Evolutionary conservation across 1,284 basidiomycete species (phyloP).

Genomic region (Takashimella tepidaria): DNA sequence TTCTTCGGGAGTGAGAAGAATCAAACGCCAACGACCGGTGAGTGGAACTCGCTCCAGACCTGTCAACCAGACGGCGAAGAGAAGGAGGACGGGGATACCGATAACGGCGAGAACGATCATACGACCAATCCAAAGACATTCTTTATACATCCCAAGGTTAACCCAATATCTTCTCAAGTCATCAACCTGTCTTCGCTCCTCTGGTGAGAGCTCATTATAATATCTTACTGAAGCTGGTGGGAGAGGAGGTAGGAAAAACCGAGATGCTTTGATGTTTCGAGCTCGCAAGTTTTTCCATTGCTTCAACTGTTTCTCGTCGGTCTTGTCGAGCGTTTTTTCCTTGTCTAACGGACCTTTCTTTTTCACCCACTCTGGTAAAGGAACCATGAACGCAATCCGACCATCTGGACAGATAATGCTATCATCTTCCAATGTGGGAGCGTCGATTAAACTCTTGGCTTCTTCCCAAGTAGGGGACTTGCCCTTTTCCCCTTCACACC

Average conservation of each 20-base stretch:
- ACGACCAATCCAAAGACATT: slow-evolving; percentile 51
- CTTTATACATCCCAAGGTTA: slow-evolving; percentile 48
- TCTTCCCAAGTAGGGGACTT: slow-evolving; percentile 21
- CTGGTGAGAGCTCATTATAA: slow-evolving; percentile 27
- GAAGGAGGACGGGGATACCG: slow-evolving; percentile 62
- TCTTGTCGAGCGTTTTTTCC: background rate
- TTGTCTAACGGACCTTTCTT: background rate
- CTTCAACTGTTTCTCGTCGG: background rate
- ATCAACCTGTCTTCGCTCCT: slow-evolving; percentile 54
- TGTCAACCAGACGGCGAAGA: slow-evolving; percentile 67
- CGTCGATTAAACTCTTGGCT: slow-evolving; percentile 10
- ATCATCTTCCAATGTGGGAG: slow-evolving; percentile 13
- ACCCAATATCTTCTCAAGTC: slow-evolving; percentile 43
- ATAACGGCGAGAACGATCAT: slow-evolving; percentile 59
- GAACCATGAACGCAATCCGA: slow-evolving; percentile 25
- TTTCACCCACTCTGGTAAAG: slow-evolving; percentile 13
- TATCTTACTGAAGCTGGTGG: slow-evolving; percentile 27
- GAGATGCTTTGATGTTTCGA: background rate
- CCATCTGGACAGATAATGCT: slow-evolving; percentile 25
- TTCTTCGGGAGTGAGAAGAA: slow-evolving; percentile 81
- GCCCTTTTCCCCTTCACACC: slow-evolving; percentile 38
- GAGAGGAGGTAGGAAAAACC: slow-evolving; percentile 31
- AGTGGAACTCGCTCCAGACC: slow-evolving; percentile 76
- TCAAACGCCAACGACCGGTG: slow-evolving; percentile 78
- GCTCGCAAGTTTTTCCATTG: background rate